A percentile compares a stretch with the other conserved stretches of the same genome.
Conservation (phyloP, 805 yeast species). For the Candida verbasci region DNA sequence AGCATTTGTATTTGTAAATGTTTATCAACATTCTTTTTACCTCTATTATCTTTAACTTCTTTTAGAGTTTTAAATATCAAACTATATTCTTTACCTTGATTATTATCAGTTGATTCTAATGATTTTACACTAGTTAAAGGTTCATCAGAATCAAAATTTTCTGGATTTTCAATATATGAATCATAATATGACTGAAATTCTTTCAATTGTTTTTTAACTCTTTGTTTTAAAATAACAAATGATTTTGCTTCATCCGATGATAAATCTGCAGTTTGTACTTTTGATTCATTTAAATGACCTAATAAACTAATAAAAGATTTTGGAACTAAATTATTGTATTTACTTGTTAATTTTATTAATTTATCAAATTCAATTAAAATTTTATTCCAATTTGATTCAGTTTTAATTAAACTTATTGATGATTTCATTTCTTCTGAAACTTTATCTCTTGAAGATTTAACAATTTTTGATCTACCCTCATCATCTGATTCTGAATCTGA, state of each 20-base stretch:
- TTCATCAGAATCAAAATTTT: slow-evolving; percentile 53
- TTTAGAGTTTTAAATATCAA: slow-evolving; percentile 69
- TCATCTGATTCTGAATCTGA: slow-evolving; percentile 50
- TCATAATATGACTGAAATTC: slow-evolving; percentile 61
- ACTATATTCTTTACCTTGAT: slow-evolving; percentile 36
- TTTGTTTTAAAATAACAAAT: slow-evolving; percentile 81
- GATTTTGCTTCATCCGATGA: slow-evolving; percentile 83
- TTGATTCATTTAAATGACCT: slow-evolving; percentile 66
- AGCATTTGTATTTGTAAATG: slow-evolving; percentile 69
- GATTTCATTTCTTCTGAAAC: slow-evolving; percentile 79
- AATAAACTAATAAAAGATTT: slow-evolving; percentile 62
- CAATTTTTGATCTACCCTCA: slow-evolving; percentile 79
- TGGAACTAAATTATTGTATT: slow-evolving; percentile 80
- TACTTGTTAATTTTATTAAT: slow-evolving; percentile 59
- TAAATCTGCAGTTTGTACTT: slow-evolving; percentile 48
- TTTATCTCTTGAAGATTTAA: slow-evolving; percentile 91
- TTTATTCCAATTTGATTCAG: slow-evolving; percentile 71
- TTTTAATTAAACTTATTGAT: slow-evolving; percentile 62
- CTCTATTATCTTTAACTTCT: slow-evolving; percentile 81
- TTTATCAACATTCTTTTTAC: slow-evolving; percentile 89
- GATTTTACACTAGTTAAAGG: slow-evolving; percentile 4
- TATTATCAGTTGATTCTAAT: slow-evolving; percentile 18
- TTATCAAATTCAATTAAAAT: slow-evolving; percentile 76
- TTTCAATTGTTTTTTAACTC: slow-evolving; percentile 74
- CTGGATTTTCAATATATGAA: slow-evolving; percentile 65